Evolutionary conservation across 2,329 filamentous ascomycete genomes (phyloP), one percentile per base, ranked within the genome.

Genomic region (Cladosporium sp.): DNA sequence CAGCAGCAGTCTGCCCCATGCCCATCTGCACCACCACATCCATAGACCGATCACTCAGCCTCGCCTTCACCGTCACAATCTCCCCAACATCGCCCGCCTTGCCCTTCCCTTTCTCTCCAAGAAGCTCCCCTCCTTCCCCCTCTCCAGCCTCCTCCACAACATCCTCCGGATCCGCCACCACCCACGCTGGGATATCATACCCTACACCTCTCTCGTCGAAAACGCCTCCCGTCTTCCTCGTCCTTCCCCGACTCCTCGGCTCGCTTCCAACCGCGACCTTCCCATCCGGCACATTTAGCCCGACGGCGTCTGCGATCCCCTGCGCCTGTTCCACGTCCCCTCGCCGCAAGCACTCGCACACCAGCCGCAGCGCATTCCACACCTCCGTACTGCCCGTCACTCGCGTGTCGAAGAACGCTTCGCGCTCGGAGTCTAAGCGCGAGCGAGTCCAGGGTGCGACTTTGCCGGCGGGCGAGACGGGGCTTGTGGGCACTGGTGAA

Each of bases 381-480:
- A 95, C 85, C 77, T 97, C 91, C 5, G 84, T 73, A 4, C 87
- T 84, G 2, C 92, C 92, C 0, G 90, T 91, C 18, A 96, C 91
- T 56, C 92, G 83, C 1, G 93, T 97, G 67, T 97, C 93, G 78
- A 96, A 98, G 82, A 96, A 97, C 68, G 92, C 92, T 58, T 80
- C 80, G 58, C 94, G 86, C 79, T 97, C 91, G 35, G 83, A 83
- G 66, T 88, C 86, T 2, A 97, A 81, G 62, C 89, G 81, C 18
- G 79, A 74, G n/a, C 85, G 86, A 0, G 91, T 93, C 91, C 91
- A 96, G 18, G 80, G 78, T 10, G 71, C 14, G 69, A 72, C 29
- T 66, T 65, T 50, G 69, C 68, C 16, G 52, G 52, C 31, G 69
- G 65, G 52, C 70, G 69, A 28, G 60, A 61, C 14, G 70, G 74